Base-by-base conservation (phyloP, 495 filamentous ascomycete genomes). In the Annulohypoxylon nitens region DNA sequence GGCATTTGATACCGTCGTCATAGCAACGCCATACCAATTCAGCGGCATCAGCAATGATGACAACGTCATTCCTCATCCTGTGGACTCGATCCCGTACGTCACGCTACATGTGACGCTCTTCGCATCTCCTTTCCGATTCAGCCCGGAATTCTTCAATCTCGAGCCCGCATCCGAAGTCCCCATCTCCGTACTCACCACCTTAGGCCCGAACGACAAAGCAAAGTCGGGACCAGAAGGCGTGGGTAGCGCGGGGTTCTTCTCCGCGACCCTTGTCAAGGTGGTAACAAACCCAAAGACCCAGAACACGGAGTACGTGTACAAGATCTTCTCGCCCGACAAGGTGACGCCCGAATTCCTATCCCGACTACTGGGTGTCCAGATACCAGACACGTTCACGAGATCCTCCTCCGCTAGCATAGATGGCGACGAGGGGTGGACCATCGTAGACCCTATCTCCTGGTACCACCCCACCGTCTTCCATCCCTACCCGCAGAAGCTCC, bases 91-190 rank as follows among this genome's bases (percentile, higher is more conserved):
- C 4, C 92, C 93, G 1, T 98, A 96, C 75, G 92, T 93, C 1
- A 86, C 84, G 8, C 83, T 98, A 0, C 90, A 97, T 73, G 95
- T 98, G 66, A 98, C 96, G 0, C 87, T 98, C 14, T 93, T 98
- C 75, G 87, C 95, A 4, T 92, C 93, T 4, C 89, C 93, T 0
- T 88, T 87, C 73, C 83, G 81, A 2, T 88, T 96, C 37, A 90
- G 89, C 61, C 86, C 92, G 0, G 76, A 69, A 5, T 92, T 87
- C 76, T 98, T 98, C 84, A 87, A 88, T 61, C 84, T 97, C 11
- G 68, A 79, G 3, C 76, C 81, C 0, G 81, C 75, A 5, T 80
- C 83, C 7, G 75, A 78, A 4, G 87, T 90, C 0, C 97, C 96
- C 0, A 87, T 88, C 36, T 85, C 88, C 7, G 86, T 99, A 50